These are phyloP conservation scores for Voacanga thouarsii DNA, from an alignment of 257 asterid species.

Conservation along the genomic window DNA sequence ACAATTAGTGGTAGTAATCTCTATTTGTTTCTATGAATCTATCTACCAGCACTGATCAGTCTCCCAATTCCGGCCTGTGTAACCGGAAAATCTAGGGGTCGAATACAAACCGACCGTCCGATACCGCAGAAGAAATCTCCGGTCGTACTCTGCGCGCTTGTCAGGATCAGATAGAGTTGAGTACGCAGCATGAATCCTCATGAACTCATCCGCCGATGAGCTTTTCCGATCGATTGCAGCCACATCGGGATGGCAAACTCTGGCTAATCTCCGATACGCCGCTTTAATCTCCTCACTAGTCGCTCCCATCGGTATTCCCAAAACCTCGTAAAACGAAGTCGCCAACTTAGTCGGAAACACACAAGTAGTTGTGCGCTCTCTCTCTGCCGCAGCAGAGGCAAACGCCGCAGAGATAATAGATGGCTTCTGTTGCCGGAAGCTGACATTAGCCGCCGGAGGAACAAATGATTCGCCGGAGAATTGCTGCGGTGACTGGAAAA, in stretches of 20 bases:
- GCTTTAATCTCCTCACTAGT: conserved; percentile 31
- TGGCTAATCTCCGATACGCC: conserved; percentile 33
- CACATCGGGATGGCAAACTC: conserved; percentile 35
- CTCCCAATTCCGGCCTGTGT: conserved; percentile 41
- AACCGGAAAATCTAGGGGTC: conserved; percentile 15
- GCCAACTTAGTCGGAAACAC: conserved; percentile 4
- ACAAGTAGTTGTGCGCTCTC: background rate
- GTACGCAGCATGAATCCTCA: conserved; percentile 41
- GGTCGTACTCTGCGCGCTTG: conserved; percentile 37
- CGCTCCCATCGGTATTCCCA: conserved; percentile 35
- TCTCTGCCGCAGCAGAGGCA: conserved; percentile 19
- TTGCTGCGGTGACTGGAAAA: background rate
- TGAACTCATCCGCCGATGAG: conserved; percentile 32
- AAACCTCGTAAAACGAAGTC: conserved; percentile 34
- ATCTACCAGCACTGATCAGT: conserved; percentile 52
- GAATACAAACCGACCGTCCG: conserved; percentile 8
- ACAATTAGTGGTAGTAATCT: background rate
- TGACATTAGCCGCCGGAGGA: conserved; percentile 12
- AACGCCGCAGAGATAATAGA: conserved; percentile 13
- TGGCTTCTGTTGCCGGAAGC: conserved; percentile 7
- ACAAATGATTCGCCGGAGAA: conserved; percentile 16
- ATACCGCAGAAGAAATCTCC: conserved; percentile 14
- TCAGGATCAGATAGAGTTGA: conserved; percentile 41
- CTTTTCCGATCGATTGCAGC: conserved; percentile 22
- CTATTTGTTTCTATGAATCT: background rate